Base-by-base conservation (phyloP, 768 basidiomycete species). In the Pleurotus pulmonarius region DNA sequence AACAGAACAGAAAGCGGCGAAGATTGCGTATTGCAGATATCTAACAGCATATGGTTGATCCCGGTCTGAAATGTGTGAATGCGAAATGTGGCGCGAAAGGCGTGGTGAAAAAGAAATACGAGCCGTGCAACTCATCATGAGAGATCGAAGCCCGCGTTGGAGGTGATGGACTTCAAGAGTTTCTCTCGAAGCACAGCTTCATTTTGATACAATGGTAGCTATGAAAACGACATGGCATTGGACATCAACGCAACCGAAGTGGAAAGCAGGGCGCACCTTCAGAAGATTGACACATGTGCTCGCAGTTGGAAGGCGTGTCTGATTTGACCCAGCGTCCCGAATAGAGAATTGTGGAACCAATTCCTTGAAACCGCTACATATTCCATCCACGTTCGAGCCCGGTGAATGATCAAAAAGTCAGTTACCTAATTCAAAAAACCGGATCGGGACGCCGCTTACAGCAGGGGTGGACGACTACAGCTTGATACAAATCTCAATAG, bases 251-350 rank as follows among this genome's bases (percentile, higher is more conserved):
- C 54, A 46, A 5, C 20, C 29, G 48, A 16, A n/a, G 18, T 1
- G 2, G 11, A 49, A 38, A 25, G 57, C 59, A 24, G 1, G 49
- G 48, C 69, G 51, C 55, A 90, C 88, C 82, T 98, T 98, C 47
- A 98, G 74, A 5, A 98, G 72, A 69, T 98, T 98, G 20, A 95
- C 89, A 64, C 95, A 98, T 0, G 95, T 93, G 57, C 93, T 91
- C 3, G 88, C 79, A 0, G 87, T 88, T 0, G 87, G 87, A 46
- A 92, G 71, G 9, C 90, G 81, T 39, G 77, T 71, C 60, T 89
- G 76, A 66, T 98, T 93, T 1, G 66, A 64, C 2, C 91, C 89
- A 5, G 88, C 82, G 60, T 91, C 92, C 2, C 93, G 83, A 52
- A 99, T 95, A 1, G 86, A 85, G 63, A 98, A 98, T 57, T 87